Evolutionary conservation across 192 early-diverging fungal genomes (phyloP), one percentile per base, ranked within the genome.

Genomic region (Chytriomyces sp.): DNA sequence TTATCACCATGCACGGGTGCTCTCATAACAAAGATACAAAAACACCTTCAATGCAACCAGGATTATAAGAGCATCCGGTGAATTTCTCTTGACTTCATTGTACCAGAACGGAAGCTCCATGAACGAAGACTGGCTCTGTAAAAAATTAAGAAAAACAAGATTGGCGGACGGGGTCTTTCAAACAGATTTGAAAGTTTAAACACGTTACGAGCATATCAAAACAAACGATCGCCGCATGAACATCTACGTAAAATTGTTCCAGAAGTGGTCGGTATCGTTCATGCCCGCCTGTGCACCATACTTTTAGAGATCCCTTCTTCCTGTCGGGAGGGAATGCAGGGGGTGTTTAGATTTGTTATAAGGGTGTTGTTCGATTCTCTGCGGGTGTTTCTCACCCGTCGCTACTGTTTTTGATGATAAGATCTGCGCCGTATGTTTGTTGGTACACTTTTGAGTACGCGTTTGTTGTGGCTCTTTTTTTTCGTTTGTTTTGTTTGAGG

Each of bases 351-450:
- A 35, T 75, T 50, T 43, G 0, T 8, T n/a, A 8, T 43, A 72
- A 7, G 48, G 20, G 68, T 28, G 61, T 35, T 35, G 35, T 35
- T 35, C 35, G 0, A 2, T 35, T 35, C 35, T 35, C 0, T 35
- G 50, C 35, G 44, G 9, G 16, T 46, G 7, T 35, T 9, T 49
- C 16, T 43, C 45, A 72, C 83, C 73, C 77, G 61, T 89, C 86
- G 35, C 49, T 74, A 6, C 71, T 71, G 24, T 69, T 82, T 64
- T 88, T 88, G 20, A 87, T 72, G 61, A 78, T 78, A 5, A 86
- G 63, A 72, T 89, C 88, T 5, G 86, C 83, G 7, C 88, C 88
- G 76, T 87, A 87, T 13, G 88, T 89, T 67, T 87, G 85, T 35
- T 69, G 77, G 66, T 89, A 89, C 6, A 87, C 84, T 43, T 67